A percentile compares a stretch with the other conserved stretches of the same genome.
These are phyloP conservation scores for Starmerella floris DNA, from an alignment of 805 yeast genomes.

Conservation along the genomic window DNA sequence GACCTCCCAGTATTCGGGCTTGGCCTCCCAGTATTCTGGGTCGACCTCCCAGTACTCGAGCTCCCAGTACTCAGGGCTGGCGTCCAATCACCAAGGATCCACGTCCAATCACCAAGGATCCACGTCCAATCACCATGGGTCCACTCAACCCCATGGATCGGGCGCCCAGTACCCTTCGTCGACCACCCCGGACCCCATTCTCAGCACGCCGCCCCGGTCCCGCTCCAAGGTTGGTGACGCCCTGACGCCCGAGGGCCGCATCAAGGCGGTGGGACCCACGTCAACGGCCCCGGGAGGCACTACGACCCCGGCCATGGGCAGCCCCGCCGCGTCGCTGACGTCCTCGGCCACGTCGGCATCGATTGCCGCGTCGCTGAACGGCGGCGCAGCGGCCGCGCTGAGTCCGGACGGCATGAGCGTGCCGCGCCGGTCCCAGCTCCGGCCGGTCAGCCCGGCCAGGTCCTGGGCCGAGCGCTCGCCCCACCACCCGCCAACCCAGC, in stretches of 20 bases:
- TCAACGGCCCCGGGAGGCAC: neutral
- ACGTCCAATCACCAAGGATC: too few relatives aligned
- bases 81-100: too few relatives aligned
- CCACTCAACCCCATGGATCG: neutral
- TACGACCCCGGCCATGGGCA: neutral
- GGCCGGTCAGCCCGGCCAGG: constrained; percentile 14
- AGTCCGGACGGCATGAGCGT: constrained; percentile 3
- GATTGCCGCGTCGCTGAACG: neutral
- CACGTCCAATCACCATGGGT: too few relatives aligned
- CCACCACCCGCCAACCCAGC: neutral
- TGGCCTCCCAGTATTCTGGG: too few relatives aligned
- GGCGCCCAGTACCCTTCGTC: neutral
- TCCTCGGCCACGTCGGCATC: neutral
- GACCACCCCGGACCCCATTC: neutral
- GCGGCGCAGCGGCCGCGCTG: neutral
- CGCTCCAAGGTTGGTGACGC: neutral
- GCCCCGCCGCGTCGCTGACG: neutral
- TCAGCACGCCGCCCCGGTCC: neutral
- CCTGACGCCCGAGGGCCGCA: neutral
- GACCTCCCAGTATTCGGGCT: too few relatives aligned
- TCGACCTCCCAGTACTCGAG: too few relatives aligned
- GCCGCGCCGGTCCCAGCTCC: constrained; percentile 16
- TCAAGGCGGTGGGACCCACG: neutral
- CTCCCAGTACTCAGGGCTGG: too few relatives aligned
- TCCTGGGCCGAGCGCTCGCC: constrained; percentile 3